Base-by-base conservation (phyloP, 768 basidiomycete species). In the Russula foetens region DNA sequence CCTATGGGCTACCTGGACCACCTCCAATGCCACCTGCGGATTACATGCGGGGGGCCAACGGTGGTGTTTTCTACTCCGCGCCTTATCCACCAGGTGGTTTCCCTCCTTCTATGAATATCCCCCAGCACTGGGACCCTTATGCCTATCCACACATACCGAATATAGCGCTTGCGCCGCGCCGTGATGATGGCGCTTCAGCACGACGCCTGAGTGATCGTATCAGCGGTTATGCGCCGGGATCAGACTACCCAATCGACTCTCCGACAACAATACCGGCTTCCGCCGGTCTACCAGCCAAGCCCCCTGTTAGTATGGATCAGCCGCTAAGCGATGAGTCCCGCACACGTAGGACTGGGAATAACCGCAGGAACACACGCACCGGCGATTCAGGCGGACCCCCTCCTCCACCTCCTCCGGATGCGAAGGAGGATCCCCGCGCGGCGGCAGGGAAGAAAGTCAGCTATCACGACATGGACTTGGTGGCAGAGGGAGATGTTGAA, bases 401-500 rank as follows among this genome's bases (percentile, higher is more conserved):
- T 6, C 89, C 89, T 0, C 86, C 90, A 4, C 90, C 91, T 17
- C 91, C 92, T 14, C 85, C 90, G 56, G 89, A 93, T 73, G 90
- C 86, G 31, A 92, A 90, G 74, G 90, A 93, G 72, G 95, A 98
- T 71, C 95, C 95, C 45, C 79, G 95, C 43, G 91, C 95, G 29
- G 87, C 89, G 33, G 89, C 86, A 35, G 91, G 91, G 47, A 88
- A 85, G 74, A 84, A 90, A 72, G 84, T 98, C 57, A 93, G 90
- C 75, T 98, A 98, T 70, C 86, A 92, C 71, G 95, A 98, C 74
- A 90, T 97, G 85, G 95, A 98, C 76, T 76, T 89, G 71, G 90
- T 92, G 66, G 90, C 92, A 29, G 90, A 90, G 79, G 85, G 73
- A 41, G 71, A 76, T 58, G 72, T 77, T 52, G 76, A 75, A 68